Percentiles rank a stretch among this genome's conserved stretches.
Conservation (phyloP, 768 basidiomycete species). For the Suillus cothurnatus region DNA sequence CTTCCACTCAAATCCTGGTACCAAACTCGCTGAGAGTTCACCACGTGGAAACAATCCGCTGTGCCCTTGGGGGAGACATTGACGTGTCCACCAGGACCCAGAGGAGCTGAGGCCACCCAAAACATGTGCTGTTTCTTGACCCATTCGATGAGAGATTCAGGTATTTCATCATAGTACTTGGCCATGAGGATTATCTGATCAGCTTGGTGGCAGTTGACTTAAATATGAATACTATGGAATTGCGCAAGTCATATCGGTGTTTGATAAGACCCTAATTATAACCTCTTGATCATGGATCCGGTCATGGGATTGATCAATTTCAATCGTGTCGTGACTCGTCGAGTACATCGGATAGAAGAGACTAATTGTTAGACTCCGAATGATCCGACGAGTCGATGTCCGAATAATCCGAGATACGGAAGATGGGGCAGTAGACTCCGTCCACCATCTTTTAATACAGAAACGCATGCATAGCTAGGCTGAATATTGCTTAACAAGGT, state of each 20-base stretch:
- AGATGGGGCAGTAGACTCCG: too few species aligned
- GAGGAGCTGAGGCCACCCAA: slow-evolving; percentile 72
- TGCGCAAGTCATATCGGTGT: neutral
- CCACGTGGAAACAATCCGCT: slow-evolving; percentile 63
- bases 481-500: neutral
- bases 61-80: slow-evolving; percentile 73
- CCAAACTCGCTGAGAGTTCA: slow-evolving; percentile 59
- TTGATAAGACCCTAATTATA: neutral
- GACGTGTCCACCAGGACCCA: slow-evolving; percentile 55
- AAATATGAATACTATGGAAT: neutral
- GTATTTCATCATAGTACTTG: slow-evolving; percentile 46
- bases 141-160: slow-evolving; percentile 56
- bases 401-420: too few species aligned
- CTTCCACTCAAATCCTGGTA: slow-evolving; percentile 75
- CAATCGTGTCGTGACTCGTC: neutral
- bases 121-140: slow-evolving; percentile 66
- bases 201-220: neutral
- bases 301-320: neutral
- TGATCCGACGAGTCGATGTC: too few species aligned
- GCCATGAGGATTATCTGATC: neutral
- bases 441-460: neutral
- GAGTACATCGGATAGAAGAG: neutral
- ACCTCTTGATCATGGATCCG: neutral
- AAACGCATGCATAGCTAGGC: neutral
- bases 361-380: too few species aligned